Base-by-base conservation (phyloP, 352 stramenopile species). In the Pythium phragmiticola region DNA sequence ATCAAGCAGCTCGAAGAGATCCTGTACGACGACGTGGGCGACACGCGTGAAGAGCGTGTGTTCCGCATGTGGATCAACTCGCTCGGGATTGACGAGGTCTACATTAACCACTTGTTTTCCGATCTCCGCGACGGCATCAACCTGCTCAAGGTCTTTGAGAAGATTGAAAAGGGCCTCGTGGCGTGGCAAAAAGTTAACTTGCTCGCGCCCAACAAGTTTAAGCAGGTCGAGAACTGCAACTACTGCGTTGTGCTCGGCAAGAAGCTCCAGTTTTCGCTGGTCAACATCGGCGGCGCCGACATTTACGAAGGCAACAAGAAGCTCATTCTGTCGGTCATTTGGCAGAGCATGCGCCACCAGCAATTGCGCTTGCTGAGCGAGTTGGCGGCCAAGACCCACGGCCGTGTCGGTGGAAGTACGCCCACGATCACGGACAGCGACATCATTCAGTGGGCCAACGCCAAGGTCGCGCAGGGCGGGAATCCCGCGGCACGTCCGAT, bases 11-110 rank as follows among this genome's bases (percentile, higher is more conserved):
- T 95, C 6, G 77, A 95, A 28, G 88, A 97, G 49, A 83, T 96
- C 48, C 54, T 93, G 68, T 92, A 95, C 67, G 89, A 97, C 58
- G 89, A 96, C 47, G 72, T 82, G 34, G 86, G 84, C 13, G 88
- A 95, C 58, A 95, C 85, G 13, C 87, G 89, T 41, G 89, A 97
- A 75, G 88, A 95, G 62, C 84, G 88, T 1, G 85, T 92, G 8
- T 97, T 96, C 74, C 86, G 87, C 30, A 90, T 96, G 88, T 98
- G 92, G 92, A 95, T 97, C 64, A 97, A 97, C 78, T 97, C 90
- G 48, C 68, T 98, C 36, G 88, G 75, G 23, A 90, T 97, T 48
- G 84, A 94, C 46, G 88, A 92, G 19, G 77, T 93, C 62, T 91
- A 93, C 70, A 85, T 91, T 68, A 95, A 95, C 72, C 90, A 98